These are phyloP conservation scores for Olyra latifolia DNA, from an alignment of 176 grass and related monocot species.

Conservation along the genomic window DNA sequence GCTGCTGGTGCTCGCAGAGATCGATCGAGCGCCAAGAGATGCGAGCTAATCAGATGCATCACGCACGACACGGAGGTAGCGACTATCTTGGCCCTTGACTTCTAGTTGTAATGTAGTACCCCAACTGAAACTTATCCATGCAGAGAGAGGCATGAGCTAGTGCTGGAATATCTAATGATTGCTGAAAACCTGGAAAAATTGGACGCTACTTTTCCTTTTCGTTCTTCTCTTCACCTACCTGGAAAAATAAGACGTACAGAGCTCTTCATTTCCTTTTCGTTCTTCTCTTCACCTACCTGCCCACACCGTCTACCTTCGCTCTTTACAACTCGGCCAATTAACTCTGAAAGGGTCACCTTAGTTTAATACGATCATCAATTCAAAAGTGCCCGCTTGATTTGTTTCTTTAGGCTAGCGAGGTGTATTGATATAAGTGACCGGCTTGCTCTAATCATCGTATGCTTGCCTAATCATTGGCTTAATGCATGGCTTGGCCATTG, in stretches of 20 bases:
- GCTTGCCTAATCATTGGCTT: constrained; percentile 32
- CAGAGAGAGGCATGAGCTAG: background rate
- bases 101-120: background rate
- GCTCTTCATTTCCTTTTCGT: background rate
- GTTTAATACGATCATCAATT: background rate
- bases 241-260: constrained; percentile 3
- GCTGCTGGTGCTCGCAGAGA: too few relatives aligned
- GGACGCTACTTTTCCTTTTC: background rate
- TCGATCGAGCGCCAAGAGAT: too few relatives aligned
- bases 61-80: too few relatives aligned
- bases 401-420: background rate
- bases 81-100: too few relatives aligned
- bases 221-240: background rate
- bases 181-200: background rate
- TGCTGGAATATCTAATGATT: constrained; percentile 27
- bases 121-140: background rate
- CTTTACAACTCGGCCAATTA: constrained; percentile 33
- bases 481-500: too few relatives aligned
- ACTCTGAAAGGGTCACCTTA: background rate
- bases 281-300: background rate
- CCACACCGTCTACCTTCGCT: background rate
- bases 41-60: too few relatives aligned
- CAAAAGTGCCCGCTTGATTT: background rate
- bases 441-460: background rate
- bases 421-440: background rate